Evolutionary conservation across 1,284 basidiomycete species (phyloP), one percentile per base, ranked within the genome.

Genomic region (Cutaneotrichosporon sp.): DNA sequence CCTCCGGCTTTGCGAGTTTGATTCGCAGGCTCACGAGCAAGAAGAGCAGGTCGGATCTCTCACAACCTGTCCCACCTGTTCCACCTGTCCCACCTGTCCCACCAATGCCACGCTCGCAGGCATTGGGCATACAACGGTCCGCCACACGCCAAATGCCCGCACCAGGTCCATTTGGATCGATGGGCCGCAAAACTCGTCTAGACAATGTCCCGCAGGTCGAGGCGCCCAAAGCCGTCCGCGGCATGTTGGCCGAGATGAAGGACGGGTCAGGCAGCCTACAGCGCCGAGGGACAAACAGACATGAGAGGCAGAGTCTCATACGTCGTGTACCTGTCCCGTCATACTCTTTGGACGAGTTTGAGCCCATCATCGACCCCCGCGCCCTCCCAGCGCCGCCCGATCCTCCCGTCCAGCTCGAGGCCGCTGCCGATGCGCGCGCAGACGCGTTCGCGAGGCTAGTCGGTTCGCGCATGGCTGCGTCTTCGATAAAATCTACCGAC

Each of bases 161-260:
- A 8, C 30, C n/a, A 21, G 51, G 51, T 30, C 51, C 51, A n/a
- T 53, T 53, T 14, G 51, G 51, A 16, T 53, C 51, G 31, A 53
- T 60, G 34, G 58, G 50, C 13, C 49, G 50, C 36, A 60, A 53
- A 21, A 60, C 55, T 14, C 50, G 32, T 13, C 50, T 52, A 26
- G 50, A 60, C 58, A 42, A 50, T 31, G 56, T 61, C 2, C 59
- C 62, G 0, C 51, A 58, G 13, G 64, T 65, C 9, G 49, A 42
- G 6, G 34, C 66, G 1, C 66, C 66, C 0, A 34, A 55, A 11
- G 42, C 51, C 4, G 66, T 65, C 18, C 61, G 57, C 6, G 56
- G 46, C 18, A 60, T 68, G 10, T 62, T 68, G n/a, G 59, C 62
- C 32, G 66, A 68, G 49, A 63, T 68, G 62, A 57, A 49, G 9